Evolutionary conservation across 192 early-diverging fungal genomes (phyloP).

Genomic region (Helicostylum pulchrum): DNA sequence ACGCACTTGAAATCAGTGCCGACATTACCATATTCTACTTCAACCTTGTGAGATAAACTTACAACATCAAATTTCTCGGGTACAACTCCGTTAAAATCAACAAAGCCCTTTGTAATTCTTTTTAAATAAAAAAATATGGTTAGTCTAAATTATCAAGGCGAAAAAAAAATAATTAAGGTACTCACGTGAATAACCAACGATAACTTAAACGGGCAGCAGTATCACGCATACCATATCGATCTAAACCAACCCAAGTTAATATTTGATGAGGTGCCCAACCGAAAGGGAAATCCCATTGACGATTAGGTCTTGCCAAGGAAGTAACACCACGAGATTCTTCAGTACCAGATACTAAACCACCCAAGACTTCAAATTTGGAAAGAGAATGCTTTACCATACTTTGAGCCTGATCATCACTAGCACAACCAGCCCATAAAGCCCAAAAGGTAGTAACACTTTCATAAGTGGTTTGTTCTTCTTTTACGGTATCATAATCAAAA

Average conservation of each 20-base stretch:
- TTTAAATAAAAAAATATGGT: background rate
- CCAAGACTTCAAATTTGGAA: conserved; percentile 80
- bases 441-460: conserved; percentile 88
- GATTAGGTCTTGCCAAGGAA: conserved; percentile 79
- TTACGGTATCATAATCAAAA: conserved; percentile 85
- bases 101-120: conserved; percentile 86
- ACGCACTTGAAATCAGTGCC: conserved; percentile 92
- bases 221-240: conserved; percentile 71
- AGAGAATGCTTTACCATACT: conserved; percentile 59
- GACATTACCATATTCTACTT: conserved; percentile 96
- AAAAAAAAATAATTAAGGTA: background rate
- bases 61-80: conserved; percentile 98
- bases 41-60: conserved; percentile 80
- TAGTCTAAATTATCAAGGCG: too few relatives aligned
- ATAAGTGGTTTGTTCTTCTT: conserved; percentile 65
- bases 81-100: conserved; percentile 93
- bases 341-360: conserved; percentile 90
- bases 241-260: conserved; percentile 87
- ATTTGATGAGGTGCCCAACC: conserved; percentile 99
- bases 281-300: conserved; percentile 92
- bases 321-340: conserved; percentile 82
- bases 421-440: conserved; percentile 89
- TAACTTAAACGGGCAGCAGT: conserved; percentile 79
- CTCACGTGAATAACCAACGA: conserved; percentile 88
- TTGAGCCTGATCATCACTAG: conserved; percentile 70